Conservation (phyloP, 305 asterid genomes). For the Fraxinus greggii region DNA sequence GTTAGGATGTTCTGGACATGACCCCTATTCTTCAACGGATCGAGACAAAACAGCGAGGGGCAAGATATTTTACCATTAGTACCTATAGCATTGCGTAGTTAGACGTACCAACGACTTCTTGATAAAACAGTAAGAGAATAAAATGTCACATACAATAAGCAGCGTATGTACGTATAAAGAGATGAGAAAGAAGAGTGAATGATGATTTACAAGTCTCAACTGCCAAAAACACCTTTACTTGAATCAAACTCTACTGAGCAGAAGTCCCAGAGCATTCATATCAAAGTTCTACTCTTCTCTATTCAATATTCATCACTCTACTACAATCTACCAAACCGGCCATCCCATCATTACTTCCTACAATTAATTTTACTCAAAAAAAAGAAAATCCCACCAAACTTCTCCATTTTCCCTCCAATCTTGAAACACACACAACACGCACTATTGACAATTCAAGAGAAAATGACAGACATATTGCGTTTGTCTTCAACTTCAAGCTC, state of each 20-base stretch:
- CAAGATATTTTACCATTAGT: neutral
- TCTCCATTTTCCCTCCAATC: slow-evolving; percentile 29
- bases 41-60: neutral
- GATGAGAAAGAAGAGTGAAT: slow-evolving; percentile 6
- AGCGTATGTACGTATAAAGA: neutral
- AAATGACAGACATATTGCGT: slow-evolving; percentile 43
- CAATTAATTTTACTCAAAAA: neutral
- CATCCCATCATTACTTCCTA: slow-evolving; percentile 31
- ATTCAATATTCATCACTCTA: slow-evolving; percentile 26
- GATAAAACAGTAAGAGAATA: neutral
- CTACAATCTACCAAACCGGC: slow-evolving; percentile 36
- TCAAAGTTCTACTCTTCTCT: slow-evolving; percentile 5
- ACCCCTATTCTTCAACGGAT: neutral
- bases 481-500: slow-evolving; percentile 43
- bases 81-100: neutral
- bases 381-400: slow-evolving; percentile 41
- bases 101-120: neutral
- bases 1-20: neutral
- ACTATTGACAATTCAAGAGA: slow-evolving; percentile 11
- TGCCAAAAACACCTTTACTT: slow-evolving; percentile 49
- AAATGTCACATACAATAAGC: neutral
- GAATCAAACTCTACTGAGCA: slow-evolving; percentile 58
- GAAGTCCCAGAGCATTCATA: slow-evolving; percentile 14
- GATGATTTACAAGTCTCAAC: slow-evolving; percentile 43
- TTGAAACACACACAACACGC: slow-evolving; percentile 45